These are phyloP conservation scores for Quercus phellos DNA, from an alignment of 331 rosid genomes.

Conservation along the genomic window DNA sequence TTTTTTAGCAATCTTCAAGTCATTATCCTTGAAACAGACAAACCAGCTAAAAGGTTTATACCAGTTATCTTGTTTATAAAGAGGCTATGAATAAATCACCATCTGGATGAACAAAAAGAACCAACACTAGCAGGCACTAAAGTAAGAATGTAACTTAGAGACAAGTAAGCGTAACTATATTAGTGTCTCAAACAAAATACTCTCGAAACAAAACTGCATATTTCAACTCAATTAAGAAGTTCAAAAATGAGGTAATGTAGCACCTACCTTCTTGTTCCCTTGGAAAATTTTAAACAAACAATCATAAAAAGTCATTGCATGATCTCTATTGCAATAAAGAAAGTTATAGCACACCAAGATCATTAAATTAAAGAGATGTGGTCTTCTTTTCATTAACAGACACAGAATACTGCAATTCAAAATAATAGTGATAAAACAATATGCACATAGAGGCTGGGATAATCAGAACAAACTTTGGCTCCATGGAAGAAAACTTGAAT, in stretches of 20 bases:
- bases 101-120: constrained; percentile 1
- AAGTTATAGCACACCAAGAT: not conserved
- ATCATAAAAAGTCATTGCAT: not conserved
- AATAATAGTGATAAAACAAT: not conserved
- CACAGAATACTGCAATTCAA: not conserved
- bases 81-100: not conserved
- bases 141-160: not conserved
- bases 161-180: not conserved
- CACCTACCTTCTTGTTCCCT: constrained; percentile 6
- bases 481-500: not conserved
- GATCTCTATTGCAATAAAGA: not conserved
- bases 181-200: not conserved
- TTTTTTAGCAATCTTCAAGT: not conserved
- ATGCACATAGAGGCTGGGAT: not conserved
- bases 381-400: not conserved
- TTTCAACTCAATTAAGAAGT: not conserved
- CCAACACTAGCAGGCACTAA: not conserved
- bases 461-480: not conserved
- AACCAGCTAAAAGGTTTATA: not conserved
- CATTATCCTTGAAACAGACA: not conserved
- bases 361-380: not conserved
- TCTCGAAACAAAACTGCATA: not conserved
- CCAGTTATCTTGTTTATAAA: not conserved
- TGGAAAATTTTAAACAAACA: not conserved
- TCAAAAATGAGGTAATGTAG: not conserved